Percentiles rank a stretch among this genome's conserved stretches.
phyloP scores from a whole-genome alignment of 768 basidiomycete species.

The Glaciozyma antarctica region DNA sequence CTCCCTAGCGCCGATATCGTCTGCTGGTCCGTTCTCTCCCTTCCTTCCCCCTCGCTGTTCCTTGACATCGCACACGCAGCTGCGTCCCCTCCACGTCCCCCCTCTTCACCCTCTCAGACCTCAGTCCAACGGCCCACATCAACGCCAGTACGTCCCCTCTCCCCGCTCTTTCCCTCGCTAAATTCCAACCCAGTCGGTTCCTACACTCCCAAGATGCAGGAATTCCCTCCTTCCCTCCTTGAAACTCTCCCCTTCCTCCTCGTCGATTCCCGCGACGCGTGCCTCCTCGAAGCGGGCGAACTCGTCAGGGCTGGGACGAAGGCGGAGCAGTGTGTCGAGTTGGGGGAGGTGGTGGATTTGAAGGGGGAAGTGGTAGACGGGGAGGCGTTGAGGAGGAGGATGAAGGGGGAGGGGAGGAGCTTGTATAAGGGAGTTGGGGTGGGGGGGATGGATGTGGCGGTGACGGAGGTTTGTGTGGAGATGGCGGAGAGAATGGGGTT shows the following conservation, averaged over 20 bases:
- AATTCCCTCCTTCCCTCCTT: constrained; percentile 29
- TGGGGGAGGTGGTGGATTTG: constrained; percentile 22
- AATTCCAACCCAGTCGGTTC: constrained; percentile 19
- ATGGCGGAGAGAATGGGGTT: constrained; percentile 13
- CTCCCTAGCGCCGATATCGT: constrained; percentile 33
- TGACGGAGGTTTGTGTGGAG: constrained; percentile 23
- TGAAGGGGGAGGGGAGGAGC: constrained; percentile 7
- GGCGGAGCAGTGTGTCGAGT: constrained; percentile 1
- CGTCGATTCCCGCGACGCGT: constrained; percentile 26
- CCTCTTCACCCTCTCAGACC: constrained; percentile 17
- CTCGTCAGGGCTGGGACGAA: constrained; percentile 10
- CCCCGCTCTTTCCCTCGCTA: neutral
- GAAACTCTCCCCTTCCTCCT: constrained; percentile 21
- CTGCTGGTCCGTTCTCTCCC: constrained; percentile 21
- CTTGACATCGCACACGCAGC: neutral
- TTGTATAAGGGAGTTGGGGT: constrained; percentile 34
- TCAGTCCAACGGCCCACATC: constrained; percentile 29
- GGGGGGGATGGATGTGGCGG: constrained; percentile 32
- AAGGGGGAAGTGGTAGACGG: neutral
- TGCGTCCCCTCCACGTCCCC: constrained; percentile 35
- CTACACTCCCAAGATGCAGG: constrained; percentile 34
- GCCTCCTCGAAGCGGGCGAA: constrained; percentile 31
- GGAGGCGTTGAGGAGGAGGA: neutral
- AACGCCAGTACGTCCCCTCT: constrained; percentile 22
- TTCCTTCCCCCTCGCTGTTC: neutral